Evolutionary conservation across 2,329 filamentous ascomycete species (phyloP).

Genomic region (Exserohilum rostratum): DNA sequence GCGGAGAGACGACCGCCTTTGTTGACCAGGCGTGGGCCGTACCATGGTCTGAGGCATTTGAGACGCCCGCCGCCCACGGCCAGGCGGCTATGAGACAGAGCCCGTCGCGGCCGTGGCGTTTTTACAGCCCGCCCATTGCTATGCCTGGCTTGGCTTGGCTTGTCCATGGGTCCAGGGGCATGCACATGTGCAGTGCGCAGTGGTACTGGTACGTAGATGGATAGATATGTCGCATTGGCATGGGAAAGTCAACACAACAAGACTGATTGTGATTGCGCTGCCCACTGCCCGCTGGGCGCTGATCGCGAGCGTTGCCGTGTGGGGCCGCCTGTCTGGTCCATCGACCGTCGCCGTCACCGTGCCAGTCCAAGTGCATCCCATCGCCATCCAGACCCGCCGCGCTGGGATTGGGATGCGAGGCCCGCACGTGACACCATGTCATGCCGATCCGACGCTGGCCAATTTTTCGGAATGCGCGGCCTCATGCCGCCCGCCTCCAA

Average conservation of each 20-base stretch:
- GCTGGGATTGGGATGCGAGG: too few relatives aligned
- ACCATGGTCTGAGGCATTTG: not conserved
- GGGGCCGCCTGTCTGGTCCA: conserved; percentile 9
- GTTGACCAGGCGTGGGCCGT: too few relatives aligned
- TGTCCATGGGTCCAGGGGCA: too few relatives aligned
- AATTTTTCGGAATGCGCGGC: conserved; percentile 19
- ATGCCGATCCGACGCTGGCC: conserved; percentile 2
- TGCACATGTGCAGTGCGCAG: too few relatives aligned
- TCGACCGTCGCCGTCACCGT: too few relatives aligned
- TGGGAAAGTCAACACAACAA: too few relatives aligned
- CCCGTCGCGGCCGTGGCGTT: conserved; percentile 11
- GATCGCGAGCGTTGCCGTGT: conserved; percentile 8
- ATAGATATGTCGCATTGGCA: too few relatives aligned
- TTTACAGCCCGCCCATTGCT: not conserved
- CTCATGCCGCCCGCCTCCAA: conserved; percentile 2
- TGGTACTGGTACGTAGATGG: too few relatives aligned
- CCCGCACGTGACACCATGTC: conserved; percentile 18
- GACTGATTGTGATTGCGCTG: too few relatives aligned
- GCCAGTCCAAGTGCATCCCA: too few relatives aligned
- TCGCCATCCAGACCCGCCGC: conserved; percentile 3
- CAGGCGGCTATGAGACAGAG: conserved; percentile 4
- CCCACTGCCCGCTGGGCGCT: conserved; percentile 1
- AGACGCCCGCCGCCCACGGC: not conserved
- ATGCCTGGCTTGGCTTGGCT: too few relatives aligned
- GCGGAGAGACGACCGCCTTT: too few relatives aligned